A percentile compares a stretch with the other conserved stretches of the same genome.
phyloP scores from a whole-genome alignment of 2,329 filamentous ascomycete genomes.

The Chaetothyriales sp. region DNA sequence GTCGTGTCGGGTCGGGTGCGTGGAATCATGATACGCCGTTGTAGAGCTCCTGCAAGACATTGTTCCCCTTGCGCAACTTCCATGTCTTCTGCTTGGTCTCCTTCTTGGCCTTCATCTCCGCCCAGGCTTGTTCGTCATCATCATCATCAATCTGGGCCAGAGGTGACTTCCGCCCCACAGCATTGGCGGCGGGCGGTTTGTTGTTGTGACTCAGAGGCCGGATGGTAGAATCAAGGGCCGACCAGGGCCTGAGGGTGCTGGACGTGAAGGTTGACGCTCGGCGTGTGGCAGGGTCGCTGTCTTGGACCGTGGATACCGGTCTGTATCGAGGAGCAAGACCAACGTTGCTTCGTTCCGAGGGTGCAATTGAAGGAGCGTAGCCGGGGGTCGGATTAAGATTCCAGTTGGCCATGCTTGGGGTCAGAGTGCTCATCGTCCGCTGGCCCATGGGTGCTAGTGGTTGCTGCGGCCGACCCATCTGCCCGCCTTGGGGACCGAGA shows the following conservation, averaged over 20 bases:
- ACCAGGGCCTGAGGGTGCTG: constrained; percentile 24
- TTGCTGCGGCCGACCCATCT: constrained; percentile 2
- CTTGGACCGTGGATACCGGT: constrained; percentile 55
- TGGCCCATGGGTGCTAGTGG: constrained; percentile 22
- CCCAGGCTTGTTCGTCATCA: constrained; percentile 35
- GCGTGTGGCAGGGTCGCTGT: constrained; percentile 8
- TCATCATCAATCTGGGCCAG: constrained; percentile 26
- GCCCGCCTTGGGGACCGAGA: too few species aligned
- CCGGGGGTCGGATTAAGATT: constrained; percentile 21
- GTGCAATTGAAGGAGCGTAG: constrained; percentile 84
- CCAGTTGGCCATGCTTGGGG: constrained; percentile 38
- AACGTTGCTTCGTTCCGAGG: constrained; percentile 86
- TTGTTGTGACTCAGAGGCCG: constrained; percentile 14
- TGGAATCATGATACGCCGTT: constrained; percentile 7
- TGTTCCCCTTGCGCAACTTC: constrained; percentile 27
- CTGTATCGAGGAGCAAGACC: constrained; percentile 81
- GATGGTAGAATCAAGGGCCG: constrained; percentile 18
- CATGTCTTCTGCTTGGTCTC: constrained; percentile 35
- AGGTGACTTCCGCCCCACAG: constrained; percentile 16
- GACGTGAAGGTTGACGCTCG: constrained; percentile 23
- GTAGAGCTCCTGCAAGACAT: constrained; percentile 15
- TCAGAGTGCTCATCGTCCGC: constrained; percentile 73
- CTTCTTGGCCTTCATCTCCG: constrained; percentile 35
- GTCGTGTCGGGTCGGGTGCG: background rate
- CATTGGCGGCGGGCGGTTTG: constrained; percentile 15